These are phyloP conservation scores for Nematodospora valgi DNA, from an alignment of 805 yeast species.

Conservation along the genomic window DNA sequence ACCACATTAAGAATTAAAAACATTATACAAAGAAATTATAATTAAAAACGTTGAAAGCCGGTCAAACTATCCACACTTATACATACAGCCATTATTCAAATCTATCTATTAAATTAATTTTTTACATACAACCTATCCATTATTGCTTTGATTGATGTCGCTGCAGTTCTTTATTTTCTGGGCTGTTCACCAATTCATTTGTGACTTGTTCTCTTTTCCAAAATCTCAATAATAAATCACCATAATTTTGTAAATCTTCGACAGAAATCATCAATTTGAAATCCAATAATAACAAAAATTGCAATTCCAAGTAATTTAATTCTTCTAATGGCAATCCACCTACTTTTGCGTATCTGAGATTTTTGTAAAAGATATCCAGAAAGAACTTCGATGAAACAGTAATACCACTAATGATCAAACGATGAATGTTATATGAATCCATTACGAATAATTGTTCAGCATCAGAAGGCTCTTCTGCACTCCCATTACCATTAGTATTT, in stretches of 20 bases:
- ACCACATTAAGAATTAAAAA: too few species aligned
- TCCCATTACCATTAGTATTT: conserved; percentile 10
- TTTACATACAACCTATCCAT: too few species aligned
- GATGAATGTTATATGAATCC: conserved; percentile 94
- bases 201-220: conserved; percentile 71
- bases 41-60: too few species aligned
- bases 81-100: too few species aligned
- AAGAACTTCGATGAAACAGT: conserved; percentile 95
- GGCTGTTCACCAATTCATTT: conserved; percentile 29
- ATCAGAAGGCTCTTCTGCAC: conserved; percentile 16
- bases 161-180: background rate
- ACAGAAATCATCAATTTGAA: conserved; percentile 83
- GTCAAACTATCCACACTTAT: too few species aligned
- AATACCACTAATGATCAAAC: conserved; percentile 89
- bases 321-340: conserved; percentile 95
- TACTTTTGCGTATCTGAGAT: conserved; percentile 89
- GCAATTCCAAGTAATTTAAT: conserved; percentile 86
- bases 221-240: conserved; percentile 77
- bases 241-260: conserved; percentile 88
- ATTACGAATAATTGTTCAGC: conserved; percentile 75
- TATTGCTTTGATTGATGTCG: too few species aligned
- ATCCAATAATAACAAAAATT: conserved; percentile 79
- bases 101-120: too few species aligned
- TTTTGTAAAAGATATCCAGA: conserved; percentile 91
- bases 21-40: too few species aligned